Conservation (phyloP, 2,329 filamentous ascomycete species). For the Aspergillus tamarii region DNA sequence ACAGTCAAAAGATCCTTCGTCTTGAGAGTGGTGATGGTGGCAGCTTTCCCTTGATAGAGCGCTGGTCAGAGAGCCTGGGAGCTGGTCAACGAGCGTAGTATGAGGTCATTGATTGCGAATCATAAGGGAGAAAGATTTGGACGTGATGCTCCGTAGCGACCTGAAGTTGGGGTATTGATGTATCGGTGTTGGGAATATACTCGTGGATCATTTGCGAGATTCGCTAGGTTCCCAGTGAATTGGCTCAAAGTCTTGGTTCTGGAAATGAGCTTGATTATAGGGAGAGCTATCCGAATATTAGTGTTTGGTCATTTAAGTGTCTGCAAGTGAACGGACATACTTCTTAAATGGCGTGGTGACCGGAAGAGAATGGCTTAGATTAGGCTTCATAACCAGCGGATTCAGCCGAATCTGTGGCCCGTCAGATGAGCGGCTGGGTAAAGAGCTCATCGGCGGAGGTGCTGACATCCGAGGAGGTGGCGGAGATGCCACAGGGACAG, state of each 20-base stretch:
- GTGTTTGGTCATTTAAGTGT: neutral
- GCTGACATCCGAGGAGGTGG: slow-evolving; percentile 30
- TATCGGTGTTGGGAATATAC: neutral
- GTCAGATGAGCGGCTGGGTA: slow-evolving; percentile 38
- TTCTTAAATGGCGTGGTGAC: slow-evolving; percentile 47
- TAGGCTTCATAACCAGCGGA: slow-evolving; percentile 44
- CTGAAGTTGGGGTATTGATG: neutral
- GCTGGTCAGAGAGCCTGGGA: neutral
- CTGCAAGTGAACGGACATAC: slow-evolving; percentile 27
- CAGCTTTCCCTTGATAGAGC: slow-evolving; percentile 4
- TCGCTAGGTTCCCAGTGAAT: slow-evolving; percentile 50
- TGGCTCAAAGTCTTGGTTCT: slow-evolving; percentile 50
- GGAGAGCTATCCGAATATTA: slow-evolving; percentile 38
- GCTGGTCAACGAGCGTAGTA: slow-evolving; percentile 5
- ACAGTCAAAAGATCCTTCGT: neutral
- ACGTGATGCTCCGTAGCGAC: neutral
- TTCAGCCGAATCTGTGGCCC: slow-evolving; percentile 47
- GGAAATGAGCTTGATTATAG: slow-evolving; percentile 51
- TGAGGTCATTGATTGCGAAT: slow-evolving; percentile 7
- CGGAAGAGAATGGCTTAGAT: slow-evolving; percentile 44
- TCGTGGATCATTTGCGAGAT: slow-evolving; percentile 30
- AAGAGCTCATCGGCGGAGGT: slow-evolving; percentile 35
- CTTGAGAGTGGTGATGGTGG: neutral
- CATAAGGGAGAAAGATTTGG: neutral
- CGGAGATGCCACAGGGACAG: slow-evolving; percentile 33